Evolutionary conservation across 2,329 filamentous ascomycete genomes (phyloP), one percentile per base, ranked within the genome.

Genomic region (Aspergillus sergii): DNA sequence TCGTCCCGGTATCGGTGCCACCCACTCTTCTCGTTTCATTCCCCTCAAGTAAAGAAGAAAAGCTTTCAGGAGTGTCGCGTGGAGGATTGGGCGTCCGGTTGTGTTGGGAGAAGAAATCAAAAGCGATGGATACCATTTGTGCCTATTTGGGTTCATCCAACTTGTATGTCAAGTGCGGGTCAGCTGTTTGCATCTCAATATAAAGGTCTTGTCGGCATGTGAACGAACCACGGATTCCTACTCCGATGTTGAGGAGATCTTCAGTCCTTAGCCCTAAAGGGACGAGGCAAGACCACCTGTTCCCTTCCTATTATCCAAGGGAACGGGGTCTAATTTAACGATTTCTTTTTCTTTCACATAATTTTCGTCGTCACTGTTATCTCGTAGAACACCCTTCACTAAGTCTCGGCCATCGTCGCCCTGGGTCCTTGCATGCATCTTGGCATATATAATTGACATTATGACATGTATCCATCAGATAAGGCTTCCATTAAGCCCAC

Each of bases 1-100:
- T 90, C 89, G 95, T 85, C 95, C 95, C 80, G 95, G 95, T 98
- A 99, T 99, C 81, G 95, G 95, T 96, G 95, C 95, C 80, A 99
- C 95, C 77, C 94, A 99, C 92, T 98, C 94, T 87, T 99, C 95
- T 84, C 93, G 95, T 90, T 99, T 99, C 91, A 99, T 99, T 88
- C 95, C 95, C 84, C 91, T 99, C 84, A 99, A 99, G 89, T 98
- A 97, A 89, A 85, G 72, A 74, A 74, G 69, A 70, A 69, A 72
- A 72, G 79, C 69, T 74, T 76, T 66, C 70, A 73, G 72, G 72
- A 70, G 72, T 75, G 75, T 75, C 67, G 70, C 71, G 73, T 75
- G 75, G 74, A 73, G 72, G 75, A 70, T 61, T 69, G 66, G 74
- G 73, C 68, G 66, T 71, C 62, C 66, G 66, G 68, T 65, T 69